Evolutionary conservation across 768 basidiomycete genomes (phyloP), one percentile per base, ranked within the genome.

Genomic region (Boletus patriciae): DNA sequence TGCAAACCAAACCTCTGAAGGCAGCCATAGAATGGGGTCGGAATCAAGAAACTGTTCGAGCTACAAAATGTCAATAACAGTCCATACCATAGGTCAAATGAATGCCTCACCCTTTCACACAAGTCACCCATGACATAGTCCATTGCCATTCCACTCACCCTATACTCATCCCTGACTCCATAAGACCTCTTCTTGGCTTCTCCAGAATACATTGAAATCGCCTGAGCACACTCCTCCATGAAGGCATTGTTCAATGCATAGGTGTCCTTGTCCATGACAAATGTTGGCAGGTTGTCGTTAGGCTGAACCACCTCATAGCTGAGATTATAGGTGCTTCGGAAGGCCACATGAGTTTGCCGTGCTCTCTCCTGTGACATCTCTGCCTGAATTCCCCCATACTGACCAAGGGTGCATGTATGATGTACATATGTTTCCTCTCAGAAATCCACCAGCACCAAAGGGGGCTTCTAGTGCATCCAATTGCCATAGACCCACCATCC

Each of bases 321-420:
- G 6, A 65, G 62, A 40, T 63, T 61, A 23, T 65, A 65, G 13
- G 59, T 40, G 18, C 57, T 62, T 13, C 54, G 12, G 29, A 61
- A 63, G 15, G 44, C 47, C 25, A 61, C 36, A 27, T 65, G 62
- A 23, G 54, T 44, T 21, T 54, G 57, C 33, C 27, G 23, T 6
- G 45, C 33, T 41, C 52, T 12, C 18, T 57, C 52, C 25, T 57
- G 42, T 13, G 23, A 34, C 55, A 62, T 60, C 34, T 55, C 52
- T 3, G 50, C 61, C 29, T 63, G 59, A 15, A 61, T 36, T 18
- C 43, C 57, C 0, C 60, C 60, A 48, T 63, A 58, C 7, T 50
- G 10, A 6, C 52, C 48, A 12, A 63, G 46, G 3, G 51, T 55
- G 45, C 51, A 57, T 10, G 31, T 46, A 23, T 63, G 43, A 33